A percentile compares a stretch with the other conserved stretches of the same genome.
Evolutionary conservation across 352 stramenopile genomes (phyloP).

Genomic region (Phytophthora hibernalis): DNA sequence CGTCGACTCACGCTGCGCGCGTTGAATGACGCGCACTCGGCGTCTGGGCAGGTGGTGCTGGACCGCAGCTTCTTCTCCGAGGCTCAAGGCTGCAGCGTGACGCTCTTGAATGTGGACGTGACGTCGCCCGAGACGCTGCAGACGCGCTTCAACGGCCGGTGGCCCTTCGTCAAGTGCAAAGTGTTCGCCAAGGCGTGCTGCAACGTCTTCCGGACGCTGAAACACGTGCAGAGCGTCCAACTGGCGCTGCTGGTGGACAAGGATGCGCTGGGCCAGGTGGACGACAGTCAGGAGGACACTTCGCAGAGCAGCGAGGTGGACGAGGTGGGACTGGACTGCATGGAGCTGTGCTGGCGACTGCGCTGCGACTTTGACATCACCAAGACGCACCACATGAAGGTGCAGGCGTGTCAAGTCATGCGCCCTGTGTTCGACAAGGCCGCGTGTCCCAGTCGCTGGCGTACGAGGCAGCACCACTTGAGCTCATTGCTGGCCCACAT

Average conservation of each 20-base stretch:
- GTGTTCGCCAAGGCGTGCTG: conserved; percentile 80
- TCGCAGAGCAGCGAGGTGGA: conserved; percentile 37
- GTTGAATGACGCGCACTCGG: conserved; percentile 88
- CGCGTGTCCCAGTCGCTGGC: conserved; percentile 55
- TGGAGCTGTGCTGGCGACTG: conserved; percentile 73
- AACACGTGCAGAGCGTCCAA: conserved; percentile 81
- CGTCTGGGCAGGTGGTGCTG: conserved; percentile 69
- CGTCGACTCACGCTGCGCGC: conserved; percentile 66
- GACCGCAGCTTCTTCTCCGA: conserved; percentile 73
- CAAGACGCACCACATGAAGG: conserved; percentile 88
- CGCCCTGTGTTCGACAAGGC: conserved; percentile 78
- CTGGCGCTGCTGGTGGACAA: conserved; percentile 66
- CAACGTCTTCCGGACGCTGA: conserved; percentile 85
- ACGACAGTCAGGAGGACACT: conserved; percentile 32
- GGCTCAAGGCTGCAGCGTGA: conserved; percentile 20
- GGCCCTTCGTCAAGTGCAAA: conserved; percentile 76
- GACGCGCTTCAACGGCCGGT: conserved; percentile 30
- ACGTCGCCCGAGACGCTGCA: conserved; percentile 25
- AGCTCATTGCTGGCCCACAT: conserved; percentile 81
- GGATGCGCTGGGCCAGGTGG: conserved; percentile 30
- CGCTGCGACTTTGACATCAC: conserved; percentile 88
- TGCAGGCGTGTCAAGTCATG: conserved; percentile 81
- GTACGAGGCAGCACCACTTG: conserved; percentile 78
- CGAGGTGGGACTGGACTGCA: conserved; percentile 71
- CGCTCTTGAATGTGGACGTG: conserved; percentile 28